Percentiles rank a stretch among this genome's conserved stretches.
These are phyloP conservation scores for Puccinia triticina DNA, from an alignment of 1,284 basidiomycete species.

Conservation along the genomic window DNA sequence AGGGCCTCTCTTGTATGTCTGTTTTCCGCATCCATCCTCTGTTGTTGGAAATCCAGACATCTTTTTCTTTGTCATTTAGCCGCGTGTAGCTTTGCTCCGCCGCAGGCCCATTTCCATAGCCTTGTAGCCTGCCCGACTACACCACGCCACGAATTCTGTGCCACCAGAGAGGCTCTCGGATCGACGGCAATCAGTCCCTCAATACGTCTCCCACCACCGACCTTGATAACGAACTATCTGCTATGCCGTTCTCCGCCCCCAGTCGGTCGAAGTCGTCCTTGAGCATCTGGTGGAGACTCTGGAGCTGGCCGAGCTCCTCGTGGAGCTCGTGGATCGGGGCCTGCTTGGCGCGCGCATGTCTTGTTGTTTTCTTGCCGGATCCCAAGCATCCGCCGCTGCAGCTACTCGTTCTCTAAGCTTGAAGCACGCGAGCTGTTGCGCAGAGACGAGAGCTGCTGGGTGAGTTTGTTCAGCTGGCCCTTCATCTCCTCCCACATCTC, in stretches of 20 bases:
- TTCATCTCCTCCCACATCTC: conserved; percentile 14
- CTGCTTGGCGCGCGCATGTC: neutral
- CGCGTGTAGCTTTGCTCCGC: no score
- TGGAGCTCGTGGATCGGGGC: neutral
- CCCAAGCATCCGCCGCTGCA: conserved; percentile 19
- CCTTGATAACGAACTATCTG: no score
- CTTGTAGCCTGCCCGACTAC: no score
- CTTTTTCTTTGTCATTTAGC: no score
- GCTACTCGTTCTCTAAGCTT: conserved; percentile 34
- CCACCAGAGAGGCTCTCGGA: no score
- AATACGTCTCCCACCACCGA: no score
- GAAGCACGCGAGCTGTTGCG: conserved; percentile 4
- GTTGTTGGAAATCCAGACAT: no score
- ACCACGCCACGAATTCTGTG: no score
- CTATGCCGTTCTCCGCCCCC: neutral
- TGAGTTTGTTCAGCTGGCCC: conserved; percentile 15
- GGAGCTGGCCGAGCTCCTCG: neutral
- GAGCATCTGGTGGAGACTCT: neutral
- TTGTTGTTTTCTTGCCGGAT: conserved; percentile 28
- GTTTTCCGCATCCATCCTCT: no score
- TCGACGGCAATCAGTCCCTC: no score
- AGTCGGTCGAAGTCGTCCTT: neutral
- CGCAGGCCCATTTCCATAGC: no score
- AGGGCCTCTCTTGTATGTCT: no score
- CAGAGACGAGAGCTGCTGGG: conserved; percentile 14